Evolutionary conservation across 352 stramenopile species (phyloP), one percentile per base, ranked within the genome.

Genomic region (Globisporangium sylvaticum): DNA sequence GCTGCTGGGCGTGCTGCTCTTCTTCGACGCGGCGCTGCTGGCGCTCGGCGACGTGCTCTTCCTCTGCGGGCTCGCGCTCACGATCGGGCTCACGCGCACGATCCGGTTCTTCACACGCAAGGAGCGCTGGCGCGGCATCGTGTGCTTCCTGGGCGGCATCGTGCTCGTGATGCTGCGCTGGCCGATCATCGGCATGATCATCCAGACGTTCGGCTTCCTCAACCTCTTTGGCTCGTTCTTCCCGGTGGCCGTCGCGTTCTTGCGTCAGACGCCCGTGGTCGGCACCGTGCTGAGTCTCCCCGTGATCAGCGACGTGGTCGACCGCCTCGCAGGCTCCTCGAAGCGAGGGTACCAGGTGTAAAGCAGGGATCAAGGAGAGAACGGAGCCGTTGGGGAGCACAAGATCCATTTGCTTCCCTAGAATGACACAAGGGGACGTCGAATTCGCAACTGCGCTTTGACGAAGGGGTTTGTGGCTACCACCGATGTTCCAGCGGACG

Each of bases 171-270:
- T 98, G 82, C 70, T 97, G 67, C 86, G 95, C 64, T 98, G 88
- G 76, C 91, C 91, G 34, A 85, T 98, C 64, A 77, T 98, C 58
- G 95, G 95, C 58, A 98, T 98, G 93, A 76, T 97, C 46, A 81
- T 93, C 57, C 95, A 98, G 74, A 78, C 90, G 4, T 98, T 98
- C 69, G 95, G 95, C 65, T 94, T 98, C 64, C 77, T 98, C 14
- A 98, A 98, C 80, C 78, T 98, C 42, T 98, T 98, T 78, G 95
- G 95, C 68, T 97, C 97, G 64, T 98, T 98, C 74, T 98, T 98
- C 75, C 94, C 95, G 1, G 96, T 98, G 67, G 94, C 92, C 0
- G 90, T 97, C 34, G 90, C 92, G 34, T 97, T 96, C 69, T 79
- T 98, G 76, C 88, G 91, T 27, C 90, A 98, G 74, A 97, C 91